Conservation (phyloP, 768 basidiomycete genomes). For the Suillus tomentosus region DNA sequence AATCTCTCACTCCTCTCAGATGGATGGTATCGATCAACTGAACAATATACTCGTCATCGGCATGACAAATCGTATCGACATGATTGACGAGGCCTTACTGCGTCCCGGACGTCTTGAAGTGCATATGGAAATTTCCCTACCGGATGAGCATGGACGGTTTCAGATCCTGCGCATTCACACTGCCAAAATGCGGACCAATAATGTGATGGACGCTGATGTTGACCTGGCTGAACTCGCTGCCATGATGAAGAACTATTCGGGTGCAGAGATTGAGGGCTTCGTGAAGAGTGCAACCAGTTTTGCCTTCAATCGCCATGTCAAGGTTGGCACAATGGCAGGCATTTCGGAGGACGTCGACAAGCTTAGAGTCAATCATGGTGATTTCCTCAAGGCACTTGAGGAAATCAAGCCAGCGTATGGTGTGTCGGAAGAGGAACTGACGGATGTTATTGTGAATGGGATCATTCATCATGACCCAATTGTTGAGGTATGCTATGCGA, state of each 20-base stretch:
- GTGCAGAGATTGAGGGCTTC: conserved; percentile 93
- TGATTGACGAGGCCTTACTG: conserved; percentile 98
- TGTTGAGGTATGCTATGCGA: conserved; percentile 65
- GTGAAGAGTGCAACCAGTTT: conserved; percentile 99
- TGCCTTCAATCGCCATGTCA: conserved; percentile 96
- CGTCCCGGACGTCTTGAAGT: conserved; percentile 99
- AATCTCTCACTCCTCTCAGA: conserved; percentile 49
- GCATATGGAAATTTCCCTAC: conserved; percentile 98
- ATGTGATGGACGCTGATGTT: conserved; percentile 87
- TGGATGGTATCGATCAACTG: conserved; percentile 98
- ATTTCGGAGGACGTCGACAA: conserved; percentile 96
- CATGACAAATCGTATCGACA: conserved; percentile 97
- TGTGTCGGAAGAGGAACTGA: conserved; percentile 94
- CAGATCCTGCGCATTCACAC: conserved; percentile 98
- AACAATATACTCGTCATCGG: conserved; percentile 99
- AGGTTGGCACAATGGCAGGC: conserved; percentile 96
- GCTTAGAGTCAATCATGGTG: conserved; percentile 79
- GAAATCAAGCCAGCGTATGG: conserved; percentile 97
- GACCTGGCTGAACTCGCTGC: conserved; percentile 79
- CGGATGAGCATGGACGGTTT: conserved; percentile 87
- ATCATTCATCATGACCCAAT: conserved; percentile 84
- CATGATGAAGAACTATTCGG: conserved; percentile 95
- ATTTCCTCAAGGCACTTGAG: conserved; percentile 89
- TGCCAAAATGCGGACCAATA: conserved; percentile 87
- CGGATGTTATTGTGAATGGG: conserved; percentile 92